Base-by-base conservation (phyloP, 768 basidiomycete species). In the Lactarius pseudohatsudake region DNA sequence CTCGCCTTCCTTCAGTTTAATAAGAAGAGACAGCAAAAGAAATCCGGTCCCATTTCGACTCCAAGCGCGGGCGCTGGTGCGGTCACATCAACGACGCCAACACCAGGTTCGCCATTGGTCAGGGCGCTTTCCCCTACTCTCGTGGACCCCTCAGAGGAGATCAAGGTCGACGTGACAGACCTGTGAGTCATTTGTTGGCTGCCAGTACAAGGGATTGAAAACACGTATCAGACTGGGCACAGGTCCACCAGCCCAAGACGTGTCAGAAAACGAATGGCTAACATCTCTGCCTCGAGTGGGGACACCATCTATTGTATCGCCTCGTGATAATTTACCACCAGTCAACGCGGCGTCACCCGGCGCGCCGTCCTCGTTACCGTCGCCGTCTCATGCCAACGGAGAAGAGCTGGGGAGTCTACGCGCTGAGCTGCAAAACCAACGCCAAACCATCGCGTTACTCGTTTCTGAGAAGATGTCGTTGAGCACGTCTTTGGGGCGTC, bases 11-110 rank as follows among this genome's bases (percentile, higher is more conserved):
- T 45, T 38, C 76, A 93, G 91, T 82, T 93, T 75, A 91, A 92
- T 82, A 91, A 90, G 77, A 84, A 88, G 66, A 90, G 91, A 70
- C 87, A 89, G 70, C 87, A 87, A 72, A 85, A 89, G 79, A 91
- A 90, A 76, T 80, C 80, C 47, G 80, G 79, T 57, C 84, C 80
- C 30, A 41, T 13, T 60, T 75, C 76, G 56, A 70, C 60, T 32
- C 57, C 72, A 4, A 64, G 71, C 4, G 57, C 72, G 0, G 64
- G 72, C 43, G 70, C 72, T 4, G 64, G 72, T 38, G 71, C 69
- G 34, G 74, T 72, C 73, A 40, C 75, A 79, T 77, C 77, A 62
- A 75, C 76, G 20, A 38, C 60, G 61, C 80, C 82, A 47, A 79
- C 82, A 59, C 79, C 80, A 38, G 81, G 80, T 64, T 81, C 81